These are phyloP conservation scores for Aspergillus tamarii DNA, from an alignment of 2,329 filamentous ascomycete species.

Conservation along the genomic window DNA sequence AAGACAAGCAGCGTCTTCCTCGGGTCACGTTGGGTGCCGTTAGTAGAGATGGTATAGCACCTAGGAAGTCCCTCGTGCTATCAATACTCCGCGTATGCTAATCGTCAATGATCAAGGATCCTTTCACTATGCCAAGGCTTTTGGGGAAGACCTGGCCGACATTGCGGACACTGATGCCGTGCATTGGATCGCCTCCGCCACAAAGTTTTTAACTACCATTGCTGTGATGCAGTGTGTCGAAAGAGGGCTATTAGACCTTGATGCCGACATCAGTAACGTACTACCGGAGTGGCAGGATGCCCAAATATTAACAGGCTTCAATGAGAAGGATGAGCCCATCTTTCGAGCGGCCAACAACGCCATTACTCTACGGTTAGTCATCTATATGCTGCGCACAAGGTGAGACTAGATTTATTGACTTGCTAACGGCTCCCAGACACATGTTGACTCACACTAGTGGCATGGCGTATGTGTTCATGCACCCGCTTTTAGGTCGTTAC, in stretches of 20 bases:
- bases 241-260: conserved; percentile 50
- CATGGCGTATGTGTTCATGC: neutral
- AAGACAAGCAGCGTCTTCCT: neutral
- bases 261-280: conserved; percentile 47
- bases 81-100: neutral
- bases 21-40: conserved; percentile 2
- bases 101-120: neutral
- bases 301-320: conserved; percentile 52
- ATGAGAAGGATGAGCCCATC: conserved; percentile 26
- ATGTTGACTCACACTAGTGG: neutral
- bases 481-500: neutral
- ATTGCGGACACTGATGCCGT: neutral
- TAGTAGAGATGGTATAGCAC: neutral
- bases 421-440: neutral
- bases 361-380: neutral
- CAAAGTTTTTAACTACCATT: conserved; percentile 53
- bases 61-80: neutral
- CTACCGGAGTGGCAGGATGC: conserved; percentile 53
- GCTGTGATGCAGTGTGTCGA: conserved; percentile 58
- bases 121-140: neutral
- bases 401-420: no score
- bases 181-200: conserved; percentile 14
- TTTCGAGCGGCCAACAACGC: neutral
- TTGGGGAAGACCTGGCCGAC: neutral
- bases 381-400: neutral